Conservation (phyloP, 179 eudicot genomes). For the Silene vulgaris region DNA sequence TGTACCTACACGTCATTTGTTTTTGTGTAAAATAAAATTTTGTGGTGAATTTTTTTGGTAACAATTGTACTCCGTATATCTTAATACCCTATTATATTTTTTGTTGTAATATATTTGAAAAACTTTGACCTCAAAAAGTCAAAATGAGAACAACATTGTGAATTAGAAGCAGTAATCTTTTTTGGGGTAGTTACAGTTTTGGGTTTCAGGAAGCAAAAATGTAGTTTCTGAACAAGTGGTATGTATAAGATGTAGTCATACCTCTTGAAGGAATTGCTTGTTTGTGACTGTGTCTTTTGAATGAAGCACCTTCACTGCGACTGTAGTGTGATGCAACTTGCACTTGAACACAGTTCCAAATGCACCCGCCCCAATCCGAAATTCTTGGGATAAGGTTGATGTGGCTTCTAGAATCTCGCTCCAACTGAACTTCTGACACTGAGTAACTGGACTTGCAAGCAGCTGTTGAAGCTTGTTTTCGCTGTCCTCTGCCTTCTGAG, state of each 20-base stretch:
- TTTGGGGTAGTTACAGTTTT: background rate
- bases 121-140: no score
- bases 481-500: slow-evolving; percentile 46
- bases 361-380: slow-evolving; percentile 64
- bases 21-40: no score
- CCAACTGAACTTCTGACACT: slow-evolving; percentile 66
- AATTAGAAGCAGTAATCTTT: background rate
- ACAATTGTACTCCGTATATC: no score
- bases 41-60: no score
- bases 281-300: slow-evolving; percentile 47
- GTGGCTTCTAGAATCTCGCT: slow-evolving; percentile 62
- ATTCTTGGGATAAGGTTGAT: slow-evolving; percentile 53
- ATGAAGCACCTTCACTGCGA: slow-evolving; percentile 68
- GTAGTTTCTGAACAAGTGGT: background rate
- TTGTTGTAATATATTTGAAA: no score
- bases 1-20: no score
- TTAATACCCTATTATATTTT: no score
- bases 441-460: slow-evolving; percentile 37
- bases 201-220: background rate
- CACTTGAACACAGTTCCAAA: slow-evolving; percentile 75
- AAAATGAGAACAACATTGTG: no score
- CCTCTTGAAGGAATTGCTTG: slow-evolving; percentile 81
- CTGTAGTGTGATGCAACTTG: slow-evolving; percentile 65
- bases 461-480: slow-evolving; percentile 45
- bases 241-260: slow-evolving; percentile 21